phyloP scores from a whole-genome alignment of 805 yeast genomes.

The Ogataea trehalophila region DNA sequence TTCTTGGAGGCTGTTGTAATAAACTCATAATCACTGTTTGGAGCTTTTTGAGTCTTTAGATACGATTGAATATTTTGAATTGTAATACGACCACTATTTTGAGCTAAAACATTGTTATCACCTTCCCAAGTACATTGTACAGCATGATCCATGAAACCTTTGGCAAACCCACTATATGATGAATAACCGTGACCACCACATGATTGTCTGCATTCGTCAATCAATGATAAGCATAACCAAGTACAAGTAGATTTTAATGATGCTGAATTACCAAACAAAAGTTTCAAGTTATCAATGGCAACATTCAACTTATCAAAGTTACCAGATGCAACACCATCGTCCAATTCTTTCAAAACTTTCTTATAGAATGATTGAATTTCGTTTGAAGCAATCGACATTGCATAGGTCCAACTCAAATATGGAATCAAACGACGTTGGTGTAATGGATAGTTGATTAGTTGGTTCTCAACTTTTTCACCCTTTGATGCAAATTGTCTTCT shows the following conservation, averaged over 20 bases:
- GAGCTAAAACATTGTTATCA: slow-evolving; percentile 82
- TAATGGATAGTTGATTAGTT: slow-evolving; percentile 78
- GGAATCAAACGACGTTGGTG: slow-evolving; percentile 89
- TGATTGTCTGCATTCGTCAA: slow-evolving; percentile 87
- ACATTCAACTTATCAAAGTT: slow-evolving; percentile 39
- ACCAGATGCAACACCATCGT: slow-evolving; percentile 45
- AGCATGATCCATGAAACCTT: slow-evolving; percentile 89
- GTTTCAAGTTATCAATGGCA: slow-evolving; percentile 62
- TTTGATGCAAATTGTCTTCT: slow-evolving; percentile 72
- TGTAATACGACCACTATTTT: slow-evolving; percentile 78
- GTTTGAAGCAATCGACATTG: slow-evolving; percentile 66
- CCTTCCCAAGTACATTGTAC: slow-evolving; percentile 99
- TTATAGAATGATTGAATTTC: slow-evolving; percentile 52
- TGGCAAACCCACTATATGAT: slow-evolving; percentile 87
- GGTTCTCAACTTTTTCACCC: slow-evolving; percentile 49
- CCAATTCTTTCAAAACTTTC: slow-evolving; percentile 47
- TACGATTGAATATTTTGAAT: slow-evolving; percentile 42
- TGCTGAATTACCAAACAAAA: slow-evolving; percentile 78
- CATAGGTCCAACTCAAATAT: slow-evolving; percentile 72
- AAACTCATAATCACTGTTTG: slow-evolving; percentile 44
- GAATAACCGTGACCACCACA: slow-evolving; percentile 98
- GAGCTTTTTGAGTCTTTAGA: slow-evolving; percentile 37
- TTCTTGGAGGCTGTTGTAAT: slow-evolving; percentile 15
- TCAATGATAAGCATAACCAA: slow-evolving; percentile 75
- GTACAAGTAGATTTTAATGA: slow-evolving; percentile 86